Conservation (phyloP, 1,139 yeast genomes). For the Debaryomycetaceae sp. region DNA sequence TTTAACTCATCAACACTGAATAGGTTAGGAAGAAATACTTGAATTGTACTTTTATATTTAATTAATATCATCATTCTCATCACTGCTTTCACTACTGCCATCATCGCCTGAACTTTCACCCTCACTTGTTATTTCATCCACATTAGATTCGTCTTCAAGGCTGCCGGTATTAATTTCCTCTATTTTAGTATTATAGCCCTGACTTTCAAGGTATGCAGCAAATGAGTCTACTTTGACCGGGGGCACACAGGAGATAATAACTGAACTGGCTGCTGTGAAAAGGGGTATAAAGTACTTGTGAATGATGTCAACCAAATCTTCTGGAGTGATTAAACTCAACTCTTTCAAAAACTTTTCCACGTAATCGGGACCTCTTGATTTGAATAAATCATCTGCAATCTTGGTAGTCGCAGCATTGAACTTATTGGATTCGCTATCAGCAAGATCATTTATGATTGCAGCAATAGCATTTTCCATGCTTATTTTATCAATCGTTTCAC, state of each 20-base stretch:
- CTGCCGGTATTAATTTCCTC: conserved; percentile 46
- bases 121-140: background rate
- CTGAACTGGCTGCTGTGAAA: conserved; percentile 54
- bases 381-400: conserved; percentile 63
- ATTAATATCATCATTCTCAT: background rate
- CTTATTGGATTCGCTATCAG: conserved; percentile 58
- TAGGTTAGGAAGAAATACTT: too few species aligned
- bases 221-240: conserved; percentile 57
- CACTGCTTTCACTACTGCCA: conserved; percentile 3
- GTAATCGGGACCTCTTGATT: conserved; percentile 67
- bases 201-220: conserved; percentile 40
- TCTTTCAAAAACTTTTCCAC: conserved; percentile 45
- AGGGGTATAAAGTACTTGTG: conserved; percentile 59
- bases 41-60: too few species aligned
- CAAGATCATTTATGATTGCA: conserved; percentile 67
- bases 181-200: conserved; percentile 60
- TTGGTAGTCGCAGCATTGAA: conserved; percentile 64
- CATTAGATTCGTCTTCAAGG: conserved; percentile 5
- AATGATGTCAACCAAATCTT: conserved; percentile 56
- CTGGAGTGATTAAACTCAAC: conserved; percentile 50
- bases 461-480: conserved; percentile 72
- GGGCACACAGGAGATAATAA: conserved; percentile 71
- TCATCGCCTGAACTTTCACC: conserved; percentile 3
- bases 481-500: conserved; percentile 50
- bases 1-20: background rate